These are phyloP conservation scores for Dipteronia dyeriana DNA, from an alignment of 345 rosid genomes.

Conservation along the genomic window DNA sequence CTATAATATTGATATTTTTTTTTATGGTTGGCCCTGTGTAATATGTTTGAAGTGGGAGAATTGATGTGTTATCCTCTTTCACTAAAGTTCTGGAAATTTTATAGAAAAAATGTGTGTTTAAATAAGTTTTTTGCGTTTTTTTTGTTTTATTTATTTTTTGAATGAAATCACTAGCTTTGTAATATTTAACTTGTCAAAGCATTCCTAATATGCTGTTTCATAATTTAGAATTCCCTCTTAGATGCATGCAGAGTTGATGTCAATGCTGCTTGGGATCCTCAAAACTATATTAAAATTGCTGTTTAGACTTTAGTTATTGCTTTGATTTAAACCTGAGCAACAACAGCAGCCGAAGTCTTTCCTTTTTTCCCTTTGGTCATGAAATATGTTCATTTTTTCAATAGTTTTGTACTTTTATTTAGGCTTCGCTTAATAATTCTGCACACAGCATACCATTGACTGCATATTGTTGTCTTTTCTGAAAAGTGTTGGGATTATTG, in stretches of 20 bases:
- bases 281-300: not conserved
- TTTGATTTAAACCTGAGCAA: not conserved
- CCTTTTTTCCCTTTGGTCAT: not conserved
- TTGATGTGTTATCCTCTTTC: not conserved
- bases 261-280: not conserved
- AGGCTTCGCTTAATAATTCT: not conserved
- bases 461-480: not conserved
- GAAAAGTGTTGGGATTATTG: not conserved
- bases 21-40: not conserved
- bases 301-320: not conserved
- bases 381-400: not conserved
- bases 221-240: constrained; percentile 12
- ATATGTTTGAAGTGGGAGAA: not conserved
- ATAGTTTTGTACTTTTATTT: not conserved
- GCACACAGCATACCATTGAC: not conserved
- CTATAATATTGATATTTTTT: constrained; percentile 12
- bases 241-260: not conserved
- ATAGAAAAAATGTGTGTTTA: not conserved
- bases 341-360: not conserved
- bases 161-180: not conserved
- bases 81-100: constrained; percentile 5
- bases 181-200: not conserved
- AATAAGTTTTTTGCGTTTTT: not conserved
- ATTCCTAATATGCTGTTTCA: not conserved
- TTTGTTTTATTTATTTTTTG: not conserved